A percentile compares a stretch with the other conserved stretches of the same genome.
phyloP scores from a whole-genome alignment of 2,329 filamentous ascomycete species.

The Cladophialophora chaetospira region DNA sequence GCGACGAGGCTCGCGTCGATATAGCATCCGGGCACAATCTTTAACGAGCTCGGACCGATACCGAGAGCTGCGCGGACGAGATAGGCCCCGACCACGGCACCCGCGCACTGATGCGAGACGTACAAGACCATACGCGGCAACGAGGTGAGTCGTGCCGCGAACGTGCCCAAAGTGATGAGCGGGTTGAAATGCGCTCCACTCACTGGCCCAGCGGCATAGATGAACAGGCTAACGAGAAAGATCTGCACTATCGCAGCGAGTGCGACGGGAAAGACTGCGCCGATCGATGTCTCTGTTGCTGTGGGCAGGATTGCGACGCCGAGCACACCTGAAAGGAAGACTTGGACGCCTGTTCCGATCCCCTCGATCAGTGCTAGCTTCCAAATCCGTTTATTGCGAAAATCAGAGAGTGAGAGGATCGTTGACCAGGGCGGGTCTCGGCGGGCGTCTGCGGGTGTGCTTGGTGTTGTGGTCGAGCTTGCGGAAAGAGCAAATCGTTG shows the following conservation, averaged over 20 bases:
- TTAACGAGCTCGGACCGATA: constrained; percentile 29
- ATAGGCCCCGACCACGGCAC: constrained; percentile 49
- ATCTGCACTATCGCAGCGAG: constrained; percentile 21
- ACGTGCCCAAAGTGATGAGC: constrained; percentile 55
- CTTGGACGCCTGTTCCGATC: constrained; percentile 40
- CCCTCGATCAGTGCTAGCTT: constrained; percentile 38
- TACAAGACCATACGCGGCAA: constrained; percentile 53
- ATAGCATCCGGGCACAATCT: constrained; percentile 43
- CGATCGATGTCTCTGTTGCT: background rate
- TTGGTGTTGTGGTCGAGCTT: background rate
- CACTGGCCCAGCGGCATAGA: constrained; percentile 51
- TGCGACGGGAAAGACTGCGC: background rate
- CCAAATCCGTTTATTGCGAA: background rate
- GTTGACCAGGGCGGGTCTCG: background rate
- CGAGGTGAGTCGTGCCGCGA: constrained; percentile 53
- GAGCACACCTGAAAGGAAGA: background rate
- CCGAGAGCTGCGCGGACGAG: constrained; percentile 43
- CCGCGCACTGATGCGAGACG: constrained; percentile 48
- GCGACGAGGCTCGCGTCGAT: constrained; percentile 39
- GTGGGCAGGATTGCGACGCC: background rate
- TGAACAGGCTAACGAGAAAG: constrained; percentile 48
- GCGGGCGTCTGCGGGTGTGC: background rate
- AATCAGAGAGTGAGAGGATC: background rate
- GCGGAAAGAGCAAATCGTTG: background rate
- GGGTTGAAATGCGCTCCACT: constrained; percentile 58